A percentile compares a stretch with the other conserved stretches of the same genome.
phyloP scores from a whole-genome alignment of 331 rosid species.

The Malus hybrid region DNA sequence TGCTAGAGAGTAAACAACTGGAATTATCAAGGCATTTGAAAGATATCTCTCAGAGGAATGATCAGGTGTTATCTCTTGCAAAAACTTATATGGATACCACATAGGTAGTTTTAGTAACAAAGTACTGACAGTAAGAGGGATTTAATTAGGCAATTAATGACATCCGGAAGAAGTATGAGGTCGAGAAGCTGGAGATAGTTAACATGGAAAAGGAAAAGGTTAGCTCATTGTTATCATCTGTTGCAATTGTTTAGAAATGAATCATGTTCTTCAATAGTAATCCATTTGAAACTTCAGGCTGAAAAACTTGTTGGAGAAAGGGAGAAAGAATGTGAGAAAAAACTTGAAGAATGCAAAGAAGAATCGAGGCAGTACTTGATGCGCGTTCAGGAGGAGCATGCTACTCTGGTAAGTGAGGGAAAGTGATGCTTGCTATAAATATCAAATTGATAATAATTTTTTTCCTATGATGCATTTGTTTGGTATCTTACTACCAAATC shows the following conservation, averaged over 20 bases:
- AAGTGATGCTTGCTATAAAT: constrained; percentile 11
- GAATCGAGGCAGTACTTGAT: constrained; percentile 59
- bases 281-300: constrained; percentile 47
- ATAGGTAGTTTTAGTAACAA: constrained; percentile 12
- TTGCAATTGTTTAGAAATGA: constrained; percentile 12
- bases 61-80: constrained; percentile 54
- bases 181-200: constrained; percentile 74
- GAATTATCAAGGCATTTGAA: constrained; percentile 89
- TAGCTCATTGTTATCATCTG: constrained; percentile 20
- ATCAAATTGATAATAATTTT: constrained; percentile 7
- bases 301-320: constrained; percentile 51
- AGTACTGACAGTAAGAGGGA: constrained; percentile 20
- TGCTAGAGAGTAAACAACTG: constrained; percentile 71
- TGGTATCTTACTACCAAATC: background rate
- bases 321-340: constrained; percentile 46
- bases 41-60: constrained; percentile 87
- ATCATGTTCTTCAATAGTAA: constrained; percentile 25
- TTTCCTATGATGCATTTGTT: background rate
- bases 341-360: constrained; percentile 57
- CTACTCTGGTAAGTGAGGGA: constrained; percentile 47
- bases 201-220: constrained; percentile 87
- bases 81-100: constrained; percentile 14
- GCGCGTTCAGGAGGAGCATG: constrained; percentile 64
- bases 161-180: constrained; percentile 72
- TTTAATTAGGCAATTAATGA: constrained; percentile 80